Conservation (phyloP, 2,329 filamentous ascomycete genomes). For the Colletotrichum musicola region DNA sequence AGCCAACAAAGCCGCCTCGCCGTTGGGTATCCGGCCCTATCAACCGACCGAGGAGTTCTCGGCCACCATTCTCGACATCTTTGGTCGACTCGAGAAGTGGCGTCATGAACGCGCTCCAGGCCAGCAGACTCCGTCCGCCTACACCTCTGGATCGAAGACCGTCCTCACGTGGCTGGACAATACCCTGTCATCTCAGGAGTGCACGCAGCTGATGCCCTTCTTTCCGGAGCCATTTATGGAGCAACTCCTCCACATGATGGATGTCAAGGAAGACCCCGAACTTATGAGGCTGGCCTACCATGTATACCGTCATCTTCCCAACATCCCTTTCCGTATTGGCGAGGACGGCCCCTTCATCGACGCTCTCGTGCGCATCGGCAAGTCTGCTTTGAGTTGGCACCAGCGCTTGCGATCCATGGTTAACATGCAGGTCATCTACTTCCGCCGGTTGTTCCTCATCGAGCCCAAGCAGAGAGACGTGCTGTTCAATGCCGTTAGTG, state of each 20-base stretch:
- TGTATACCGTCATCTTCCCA: conserved; percentile 95
- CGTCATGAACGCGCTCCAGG: conserved; percentile 85
- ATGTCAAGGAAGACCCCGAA: conserved; percentile 98
- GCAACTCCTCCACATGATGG: conserved; percentile 99
- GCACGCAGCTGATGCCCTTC: conserved; percentile 89
- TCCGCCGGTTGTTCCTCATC: conserved; percentile 93
- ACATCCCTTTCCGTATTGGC: conserved; percentile 90
- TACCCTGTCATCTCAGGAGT: conserved; percentile 91
- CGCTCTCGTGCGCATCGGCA: conserved; percentile 88
- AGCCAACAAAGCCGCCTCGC: conserved; percentile 82
- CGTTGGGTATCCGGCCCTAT: conserved; percentile 88
- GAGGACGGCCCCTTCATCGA: conserved; percentile 88
- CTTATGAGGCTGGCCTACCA: conserved; percentile 95
- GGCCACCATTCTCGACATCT: conserved; percentile 79
- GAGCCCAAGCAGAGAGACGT: conserved; percentile 78
- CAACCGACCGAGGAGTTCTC: conserved; percentile 80
- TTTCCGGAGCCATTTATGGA: conserved; percentile 92
- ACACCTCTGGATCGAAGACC: conserved; percentile 96
- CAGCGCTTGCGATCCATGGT: conserved; percentile 94
- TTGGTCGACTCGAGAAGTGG: conserved; percentile 87
- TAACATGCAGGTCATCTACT: conserved; percentile 99
- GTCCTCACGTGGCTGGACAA: conserved; percentile 95
- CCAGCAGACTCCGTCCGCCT: conserved; percentile 92
- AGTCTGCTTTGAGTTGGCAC: conserved; percentile 89
- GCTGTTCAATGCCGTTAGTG: conserved; percentile 92